Base-by-base conservation (phyloP, 331 rosid species). In the Quercus tomentella region DNA sequence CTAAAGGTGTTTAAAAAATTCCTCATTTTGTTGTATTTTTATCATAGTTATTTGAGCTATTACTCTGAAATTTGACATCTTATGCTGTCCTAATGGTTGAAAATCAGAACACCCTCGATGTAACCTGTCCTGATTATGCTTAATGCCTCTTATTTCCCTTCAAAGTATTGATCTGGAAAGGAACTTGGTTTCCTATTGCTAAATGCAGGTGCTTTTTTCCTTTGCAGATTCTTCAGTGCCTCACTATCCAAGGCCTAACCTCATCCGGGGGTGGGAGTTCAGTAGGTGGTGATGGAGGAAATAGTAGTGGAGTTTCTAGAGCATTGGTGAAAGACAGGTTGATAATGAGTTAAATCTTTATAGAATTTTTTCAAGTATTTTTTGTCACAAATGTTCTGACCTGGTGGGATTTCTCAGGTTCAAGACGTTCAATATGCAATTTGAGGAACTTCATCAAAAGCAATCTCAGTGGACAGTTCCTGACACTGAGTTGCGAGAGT, bases 381-480 rank as follows among this genome's bases (percentile, higher is more conserved):
- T 66, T 52, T 30, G 35, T 23, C 41, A 52, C 76, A 14, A 33
- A 35, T 76, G 25, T 65, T 80, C 68, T 66, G 79, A 77, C 82
- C 56, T 12, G 55, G 63, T 75, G 78, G 49, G 43, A 20, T 33
- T 79, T 84, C 58, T 76, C 90, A 96, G 99, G 92, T 90, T 96
- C 78, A 96, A 93, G 87, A 25, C 78, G 26, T 96, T 96, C 89
- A 91, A 93, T 83, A 17, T 83, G 76, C 93, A 91, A 80, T 96
- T 95, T 74, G 99, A 93, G 90, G 99, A 96, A 58, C 90, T 93
- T 79, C 99, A 96, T 86, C 99, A 30, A 93, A 87, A 89, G 73
- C 99, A 95, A 84, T 95, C 98, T 77, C 97, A 93, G 77, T 95
- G 99, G 99, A 87, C 99, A 6, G 99, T 93, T 81, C 99, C 97